Evolutionary conservation across 2,329 filamentous ascomycete species (phyloP).

Genomic region (Tolypocladium cylindrosporum): DNA sequence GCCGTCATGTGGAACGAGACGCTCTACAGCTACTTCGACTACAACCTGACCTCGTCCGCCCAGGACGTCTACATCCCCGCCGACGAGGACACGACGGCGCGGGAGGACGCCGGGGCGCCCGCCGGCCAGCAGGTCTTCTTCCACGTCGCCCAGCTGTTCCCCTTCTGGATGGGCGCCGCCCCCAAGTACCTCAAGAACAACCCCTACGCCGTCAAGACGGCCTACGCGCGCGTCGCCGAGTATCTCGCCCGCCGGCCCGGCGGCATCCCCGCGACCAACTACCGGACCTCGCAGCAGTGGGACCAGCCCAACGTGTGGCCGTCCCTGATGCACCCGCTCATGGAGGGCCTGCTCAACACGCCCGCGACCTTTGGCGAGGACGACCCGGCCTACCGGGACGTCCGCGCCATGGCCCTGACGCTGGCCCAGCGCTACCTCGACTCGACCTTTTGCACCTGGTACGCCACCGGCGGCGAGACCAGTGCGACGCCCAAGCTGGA

Average conservation of each 20-base stretch:
- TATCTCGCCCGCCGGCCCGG: constrained; percentile 43
- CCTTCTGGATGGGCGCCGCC: constrained; percentile 60
- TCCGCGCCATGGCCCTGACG: constrained; percentile 44
- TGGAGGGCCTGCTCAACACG: constrained; percentile 50
- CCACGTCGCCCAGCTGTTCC: constrained; percentile 51
- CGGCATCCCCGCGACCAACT: constrained; percentile 53
- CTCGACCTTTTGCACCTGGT: constrained; percentile 61
- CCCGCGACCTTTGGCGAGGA: constrained; percentile 43
- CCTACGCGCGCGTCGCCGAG: constrained; percentile 41
- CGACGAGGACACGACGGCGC: constrained; percentile 28
- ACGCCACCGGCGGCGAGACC: constrained; percentile 54
- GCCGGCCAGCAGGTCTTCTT: constrained; percentile 47
- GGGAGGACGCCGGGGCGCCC: constrained; percentile 29
- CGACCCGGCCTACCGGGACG: constrained; percentile 42
- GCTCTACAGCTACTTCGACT: constrained; percentile 57
- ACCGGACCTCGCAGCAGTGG: constrained; percentile 55
- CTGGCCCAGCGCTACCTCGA: constrained; percentile 58
- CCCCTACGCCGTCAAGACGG: constrained; percentile 44
- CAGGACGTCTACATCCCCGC: constrained; percentile 45
- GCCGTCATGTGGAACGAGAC: constrained; percentile 55
- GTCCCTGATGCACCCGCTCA: constrained; percentile 54
- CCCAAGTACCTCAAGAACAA: constrained; percentile 46
- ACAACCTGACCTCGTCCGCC: constrained; percentile 48
- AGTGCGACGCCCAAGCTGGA: constrained; percentile 37
- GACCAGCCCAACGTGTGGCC: constrained; percentile 64